Percentiles rank a stretch among this genome's conserved stretches.
phyloP scores from a whole-genome alignment of 192 early-diverging fungal genomes.

The Coemansia sp. region DNA sequence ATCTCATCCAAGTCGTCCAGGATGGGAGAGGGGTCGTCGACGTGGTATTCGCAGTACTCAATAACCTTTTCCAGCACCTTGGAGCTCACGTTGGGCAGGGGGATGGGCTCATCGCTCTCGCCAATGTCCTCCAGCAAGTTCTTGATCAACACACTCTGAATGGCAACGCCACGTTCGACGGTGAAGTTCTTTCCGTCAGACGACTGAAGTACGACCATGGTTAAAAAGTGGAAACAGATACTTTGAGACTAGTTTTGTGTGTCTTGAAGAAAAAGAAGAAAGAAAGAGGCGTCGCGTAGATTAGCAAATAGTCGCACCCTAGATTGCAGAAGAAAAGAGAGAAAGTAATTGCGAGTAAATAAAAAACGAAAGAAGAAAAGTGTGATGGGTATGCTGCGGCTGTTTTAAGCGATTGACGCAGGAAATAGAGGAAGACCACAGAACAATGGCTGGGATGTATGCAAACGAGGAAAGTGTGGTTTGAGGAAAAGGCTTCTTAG shows the following conservation, averaged over 20 bases:
- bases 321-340: background rate
- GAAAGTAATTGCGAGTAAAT: background rate
- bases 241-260: background rate
- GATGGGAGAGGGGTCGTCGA: conserved; percentile 63
- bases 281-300: background rate
- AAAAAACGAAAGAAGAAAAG: background rate
- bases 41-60: conserved; percentile 80
- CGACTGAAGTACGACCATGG: conserved; percentile 52
- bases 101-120: conserved; percentile 66
- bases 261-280: background rate
- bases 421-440: background rate
- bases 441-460: background rate
- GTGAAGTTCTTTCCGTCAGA: conserved; percentile 64
- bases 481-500: background rate
- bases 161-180: conserved; percentile 66
- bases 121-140: conserved; percentile 81
- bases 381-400: background rate
- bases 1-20: conserved; percentile 53
- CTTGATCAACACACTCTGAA: conserved; percentile 73
- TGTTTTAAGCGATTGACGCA: background rate
- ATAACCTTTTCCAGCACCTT: conserved; percentile 79
- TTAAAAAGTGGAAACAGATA: background rate
- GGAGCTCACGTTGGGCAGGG: conserved; percentile 73
- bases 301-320: background rate
- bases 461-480: background rate